These are phyloP conservation scores for Cryphonectria japonica DNA, from an alignment of 2,329 filamentous ascomycete species.

Conservation along the genomic window DNA sequence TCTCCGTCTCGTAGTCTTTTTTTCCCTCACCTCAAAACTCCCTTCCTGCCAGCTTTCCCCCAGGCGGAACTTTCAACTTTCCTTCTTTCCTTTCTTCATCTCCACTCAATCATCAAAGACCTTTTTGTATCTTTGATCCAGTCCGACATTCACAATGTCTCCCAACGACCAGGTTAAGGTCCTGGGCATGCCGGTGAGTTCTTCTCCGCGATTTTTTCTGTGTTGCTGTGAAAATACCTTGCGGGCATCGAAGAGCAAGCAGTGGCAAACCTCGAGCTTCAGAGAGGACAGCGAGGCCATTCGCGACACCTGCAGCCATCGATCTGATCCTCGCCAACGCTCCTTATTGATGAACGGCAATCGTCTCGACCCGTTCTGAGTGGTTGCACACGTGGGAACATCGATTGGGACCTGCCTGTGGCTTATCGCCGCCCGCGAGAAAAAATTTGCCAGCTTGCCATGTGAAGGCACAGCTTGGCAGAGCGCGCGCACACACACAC, in stretches of 20 bases:
- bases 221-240: background rate
- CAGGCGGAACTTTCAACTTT: conserved; percentile 33
- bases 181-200: conserved; percentile 70
- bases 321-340: background rate
- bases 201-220: conserved; percentile 20
- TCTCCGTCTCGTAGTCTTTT: conserved; percentile 25
- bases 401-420: conserved; percentile 5
- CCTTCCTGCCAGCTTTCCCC: conserved; percentile 31
- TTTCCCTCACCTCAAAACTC: conserved; percentile 23
- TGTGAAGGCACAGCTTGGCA: conserved; percentile 23
- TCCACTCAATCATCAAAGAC: conserved; percentile 61
- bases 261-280: background rate
- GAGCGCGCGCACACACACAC: conserved; percentile 37
- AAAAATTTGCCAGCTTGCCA: conserved; percentile 27
- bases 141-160: conserved; percentile 54
- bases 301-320: conserved; percentile 18
- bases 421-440: conserved; percentile 25
- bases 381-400: conserved; percentile 4
- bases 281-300: conserved; percentile 1
- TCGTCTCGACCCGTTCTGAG: conserved; percentile 18
- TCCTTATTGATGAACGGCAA: conserved; percentile 8
- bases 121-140: conserved; percentile 45
- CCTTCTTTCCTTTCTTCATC: conserved; percentile 53
- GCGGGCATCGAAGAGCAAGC: background rate
- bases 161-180: conserved; percentile 59